Percentiles rank a stretch among this genome's conserved stretches.
Evolutionary conservation across 108 stramenopile species (phyloP).

Genomic region (Heterococcus sp.): DNA sequence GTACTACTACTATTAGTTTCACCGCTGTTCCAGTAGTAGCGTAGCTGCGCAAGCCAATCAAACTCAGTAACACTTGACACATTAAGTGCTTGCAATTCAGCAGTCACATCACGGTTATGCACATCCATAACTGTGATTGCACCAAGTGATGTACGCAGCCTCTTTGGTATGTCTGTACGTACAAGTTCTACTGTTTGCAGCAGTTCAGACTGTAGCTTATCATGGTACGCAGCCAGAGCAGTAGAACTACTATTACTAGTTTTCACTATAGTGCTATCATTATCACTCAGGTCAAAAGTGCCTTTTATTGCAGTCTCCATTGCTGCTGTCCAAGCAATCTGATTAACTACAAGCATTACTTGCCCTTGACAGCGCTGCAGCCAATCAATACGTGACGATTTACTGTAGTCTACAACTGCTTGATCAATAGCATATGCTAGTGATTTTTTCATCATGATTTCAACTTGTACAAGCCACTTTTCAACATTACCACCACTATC

Average conservation of each 20-base stretch:
- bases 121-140: slow-evolving; percentile 69
- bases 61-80: slow-evolving; percentile 53
- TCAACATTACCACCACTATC: slow-evolving; percentile 69
- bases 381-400: slow-evolving; percentile 53
- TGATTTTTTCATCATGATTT: slow-evolving; percentile 50
- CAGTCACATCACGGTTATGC: slow-evolving; percentile 57
- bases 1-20: too few relatives aligned
- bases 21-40: slow-evolving; percentile 74
- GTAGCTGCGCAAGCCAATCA: slow-evolving; percentile 68
- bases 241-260: too few relatives aligned
- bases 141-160: slow-evolving; percentile 54
- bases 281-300: too few relatives aligned
- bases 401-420: slow-evolving; percentile 42
- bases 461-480: slow-evolving; percentile 66
- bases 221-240: too few relatives aligned
- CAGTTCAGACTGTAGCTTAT: slow-evolving; percentile 17
- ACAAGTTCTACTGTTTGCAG: slow-evolving; percentile 59
- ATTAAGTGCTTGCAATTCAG: slow-evolving; percentile 9
- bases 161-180: slow-evolving; percentile 64
- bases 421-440: slow-evolving; percentile 49
- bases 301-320: slow-evolving; percentile 48
- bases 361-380: slow-evolving; percentile 61
- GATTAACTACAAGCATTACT: slow-evolving; percentile 56
- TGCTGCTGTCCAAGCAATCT: slow-evolving; percentile 53
- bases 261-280: too few relatives aligned